Conservation (phyloP, 2,329 filamentous ascomycete species). For the Aspergillus viridinutans region DNA sequence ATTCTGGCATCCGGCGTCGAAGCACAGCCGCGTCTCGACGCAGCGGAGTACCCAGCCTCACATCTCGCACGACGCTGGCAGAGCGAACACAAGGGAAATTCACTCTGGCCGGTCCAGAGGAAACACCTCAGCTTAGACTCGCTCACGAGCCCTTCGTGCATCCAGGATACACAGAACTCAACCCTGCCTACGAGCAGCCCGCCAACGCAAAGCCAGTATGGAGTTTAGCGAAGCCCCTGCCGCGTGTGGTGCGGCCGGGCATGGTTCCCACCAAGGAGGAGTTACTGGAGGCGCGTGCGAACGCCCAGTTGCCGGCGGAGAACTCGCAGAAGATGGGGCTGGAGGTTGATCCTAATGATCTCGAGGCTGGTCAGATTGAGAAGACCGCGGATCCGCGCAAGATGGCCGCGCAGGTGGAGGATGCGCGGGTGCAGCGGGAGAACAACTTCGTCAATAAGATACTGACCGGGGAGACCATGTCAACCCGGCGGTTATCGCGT, state of each 20-base stretch:
- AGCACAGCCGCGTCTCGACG: slow-evolving; percentile 19
- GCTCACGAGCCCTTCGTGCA: slow-evolving; percentile 48
- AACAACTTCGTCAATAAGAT: slow-evolving; percentile 37
- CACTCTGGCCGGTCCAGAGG: slow-evolving; percentile 30
- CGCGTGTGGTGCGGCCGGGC: slow-evolving; percentile 50
- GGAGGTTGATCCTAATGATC: slow-evolving; percentile 40
- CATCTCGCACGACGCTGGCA: slow-evolving; percentile 23
- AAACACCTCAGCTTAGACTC: slow-evolving; percentile 24
- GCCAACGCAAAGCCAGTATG: slow-evolving; percentile 49
- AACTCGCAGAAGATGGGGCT: slow-evolving; percentile 32
- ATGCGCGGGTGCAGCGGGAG: slow-evolving; percentile 39
- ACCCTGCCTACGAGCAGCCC: slow-evolving; percentile 53
- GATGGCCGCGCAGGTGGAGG: slow-evolving; percentile 44
- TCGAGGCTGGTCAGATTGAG: slow-evolving; percentile 42
- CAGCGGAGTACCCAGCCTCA: slow-evolving; percentile 20
- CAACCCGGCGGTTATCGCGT: slow-evolving; percentile 17
- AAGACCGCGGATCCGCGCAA: slow-evolving; percentile 35
- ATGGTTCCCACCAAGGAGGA: slow-evolving; percentile 48
- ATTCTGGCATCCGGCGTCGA: slow-evolving; percentile 14
- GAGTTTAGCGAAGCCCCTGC: slow-evolving; percentile 51
- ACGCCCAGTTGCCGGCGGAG: slow-evolving; percentile 28
- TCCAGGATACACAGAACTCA: slow-evolving; percentile 51
- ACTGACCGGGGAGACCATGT: slow-evolving; percentile 24
- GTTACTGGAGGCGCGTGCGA: slow-evolving; percentile 27
- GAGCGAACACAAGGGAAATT: slow-evolving; percentile 26